Evolutionary conservation across 2,329 filamentous ascomycete species (phyloP).

Genomic region (Talaromyces sp.): DNA sequence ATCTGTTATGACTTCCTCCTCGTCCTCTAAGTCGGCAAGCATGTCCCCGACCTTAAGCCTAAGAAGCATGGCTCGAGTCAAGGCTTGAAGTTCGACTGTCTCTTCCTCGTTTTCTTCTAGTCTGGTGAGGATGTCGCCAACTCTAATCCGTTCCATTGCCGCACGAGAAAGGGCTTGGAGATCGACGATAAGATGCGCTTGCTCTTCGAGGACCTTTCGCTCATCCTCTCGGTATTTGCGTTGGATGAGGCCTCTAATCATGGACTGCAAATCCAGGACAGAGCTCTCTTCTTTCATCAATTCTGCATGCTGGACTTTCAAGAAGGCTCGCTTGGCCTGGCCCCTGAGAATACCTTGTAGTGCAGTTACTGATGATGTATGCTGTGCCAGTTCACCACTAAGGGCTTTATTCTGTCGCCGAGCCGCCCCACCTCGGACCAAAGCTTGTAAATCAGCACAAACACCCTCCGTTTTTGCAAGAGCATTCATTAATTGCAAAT

Average conservation of each 20-base stretch:
- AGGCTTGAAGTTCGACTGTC: constrained; percentile 71
- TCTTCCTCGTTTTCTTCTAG: constrained; percentile 69
- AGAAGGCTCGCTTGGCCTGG: constrained; percentile 31
- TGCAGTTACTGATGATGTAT: constrained; percentile 30
- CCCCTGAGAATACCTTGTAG: constrained; percentile 41
- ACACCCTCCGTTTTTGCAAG: constrained; percentile 44
- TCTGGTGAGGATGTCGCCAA: constrained; percentile 63
- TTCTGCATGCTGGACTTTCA: constrained; percentile 37
- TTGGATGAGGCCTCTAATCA: constrained; percentile 47
- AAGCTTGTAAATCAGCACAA: constrained; percentile 51
- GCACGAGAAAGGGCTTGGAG: constrained; percentile 47
- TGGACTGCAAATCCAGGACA: constrained; percentile 56
- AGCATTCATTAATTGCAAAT: constrained; percentile 43
- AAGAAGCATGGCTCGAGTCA: constrained; percentile 76
- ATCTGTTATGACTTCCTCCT: constrained; percentile 75
- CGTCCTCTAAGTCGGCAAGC: constrained; percentile 75
- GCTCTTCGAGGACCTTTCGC: constrained; percentile 31
- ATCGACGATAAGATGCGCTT: constrained; percentile 35
- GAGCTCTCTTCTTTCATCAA: constrained; percentile 48
- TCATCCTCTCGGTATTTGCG: constrained; percentile 37
- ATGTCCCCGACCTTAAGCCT: constrained; percentile 73
- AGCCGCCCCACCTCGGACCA: constrained; percentile 43
- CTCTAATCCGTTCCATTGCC: constrained; percentile 43
- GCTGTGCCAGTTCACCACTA: constrained; percentile 31
- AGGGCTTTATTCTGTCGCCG: constrained; percentile 32